phyloP scores from a whole-genome alignment of 192 early-diverging fungal genomes.

The Mortierella antarctica region DNA sequence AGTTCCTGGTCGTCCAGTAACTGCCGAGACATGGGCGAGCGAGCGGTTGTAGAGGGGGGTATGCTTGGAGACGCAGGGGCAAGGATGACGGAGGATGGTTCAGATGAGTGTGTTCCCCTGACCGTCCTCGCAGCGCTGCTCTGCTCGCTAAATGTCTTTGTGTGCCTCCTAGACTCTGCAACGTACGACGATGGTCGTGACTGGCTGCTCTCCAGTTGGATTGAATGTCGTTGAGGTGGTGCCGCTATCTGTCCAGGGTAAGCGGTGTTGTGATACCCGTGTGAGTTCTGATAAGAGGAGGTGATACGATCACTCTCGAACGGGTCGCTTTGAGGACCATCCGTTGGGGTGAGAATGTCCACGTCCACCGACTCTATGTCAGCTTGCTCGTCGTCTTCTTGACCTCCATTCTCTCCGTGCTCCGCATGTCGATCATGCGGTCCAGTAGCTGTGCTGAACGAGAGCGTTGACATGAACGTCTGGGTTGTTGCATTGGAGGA shows the following conservation, averaged over 20 bases:
- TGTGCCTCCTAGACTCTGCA: not conserved
- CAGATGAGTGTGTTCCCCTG: not conserved
- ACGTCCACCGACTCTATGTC: slow-evolving; percentile 23
- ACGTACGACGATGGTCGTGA: not conserved
- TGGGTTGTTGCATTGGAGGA: slow-evolving; percentile 29
- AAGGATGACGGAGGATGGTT: not conserved
- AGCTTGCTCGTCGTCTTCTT: not conserved
- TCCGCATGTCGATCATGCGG: not conserved
- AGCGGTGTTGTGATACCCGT: not conserved
- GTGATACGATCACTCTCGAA: not conserved
- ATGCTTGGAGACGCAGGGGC: not conserved
- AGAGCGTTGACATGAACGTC: slow-evolving; percentile 36
- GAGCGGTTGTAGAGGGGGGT: not conserved
- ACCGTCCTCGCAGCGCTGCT: slow-evolving; percentile 18
- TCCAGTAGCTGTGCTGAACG: slow-evolving; percentile 32
- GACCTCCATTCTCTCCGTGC: not conserved
- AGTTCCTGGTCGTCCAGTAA: not conserved
- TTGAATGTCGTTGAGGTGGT: not conserved
- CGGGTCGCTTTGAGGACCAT: slow-evolving; percentile 1
- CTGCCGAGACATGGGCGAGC: not conserved
- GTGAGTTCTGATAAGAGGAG: not conserved
- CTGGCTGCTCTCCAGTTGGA: not conserved
- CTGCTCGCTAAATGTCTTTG: slow-evolving; percentile 10
- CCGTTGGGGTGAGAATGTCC: slow-evolving; percentile 13
- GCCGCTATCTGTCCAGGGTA: not conserved